Evolutionary conservation across 306 rosid genomes (phyloP), one percentile per base, ranked within the genome.

Genomic region (Casuarina equisetifolia): DNA sequence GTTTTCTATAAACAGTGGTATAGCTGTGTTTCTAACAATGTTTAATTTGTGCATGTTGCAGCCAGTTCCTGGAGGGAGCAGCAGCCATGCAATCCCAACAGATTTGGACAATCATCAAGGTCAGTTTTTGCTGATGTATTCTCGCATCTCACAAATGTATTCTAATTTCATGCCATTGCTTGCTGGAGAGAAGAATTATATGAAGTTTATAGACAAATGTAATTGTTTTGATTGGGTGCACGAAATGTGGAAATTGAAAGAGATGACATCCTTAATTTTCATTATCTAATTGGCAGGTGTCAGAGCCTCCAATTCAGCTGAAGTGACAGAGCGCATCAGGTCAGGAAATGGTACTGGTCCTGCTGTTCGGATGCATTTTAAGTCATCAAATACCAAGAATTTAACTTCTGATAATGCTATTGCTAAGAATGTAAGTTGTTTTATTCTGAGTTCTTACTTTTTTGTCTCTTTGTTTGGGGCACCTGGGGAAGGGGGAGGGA

Each of bases 331-430:
- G 68, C 90, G 84, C 73, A 67, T 86, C 64, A 86, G 88, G 79
- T 74, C 93, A 40, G 85, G 90, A 78, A 84, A 87, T 79, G 78
- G 84, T 74, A 81, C 83, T 36, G 90, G 89, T 75, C 79, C 91
- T 44, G 91, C 91, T 48, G 87, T 87, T 70, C 90, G 86, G 81
- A 80, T 90, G 89, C 96, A 93, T 75, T 93, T 88, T 74, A 93
- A 93, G 62, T 81, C 89, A 64, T 89, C 95, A 73, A 86, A 46
- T 2, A 74, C 75, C 57, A 88, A 80, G 89, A 91, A 88, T 79
- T 74, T 88, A 82, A 82, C 74, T 78, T 81, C 87, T 73, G 87
- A 84, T 40, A 88, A 80, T 82, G 93, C 88, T 78, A 90, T 84
- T 71, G 92, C 89, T 74, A 89, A 85, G 88, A 87, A 83, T 77